Evolutionary conservation across 441 rosid genomes (phyloP).

Genomic region (Adansonia grandidieri): DNA sequence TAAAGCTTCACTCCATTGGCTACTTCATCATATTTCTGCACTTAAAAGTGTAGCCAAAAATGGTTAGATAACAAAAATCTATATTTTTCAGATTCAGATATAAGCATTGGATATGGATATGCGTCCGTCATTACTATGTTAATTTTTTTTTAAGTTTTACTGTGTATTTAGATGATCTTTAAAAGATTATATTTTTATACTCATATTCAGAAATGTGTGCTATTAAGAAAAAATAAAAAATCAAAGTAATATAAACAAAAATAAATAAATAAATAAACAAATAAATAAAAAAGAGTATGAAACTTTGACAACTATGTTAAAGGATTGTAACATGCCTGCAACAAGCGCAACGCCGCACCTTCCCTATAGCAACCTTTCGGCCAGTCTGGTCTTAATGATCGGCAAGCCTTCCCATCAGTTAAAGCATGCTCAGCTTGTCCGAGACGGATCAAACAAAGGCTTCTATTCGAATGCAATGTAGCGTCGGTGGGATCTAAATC

Average conservation of each 20-base stretch:
- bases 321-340: slow-evolving; percentile 53
- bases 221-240: too few species aligned
- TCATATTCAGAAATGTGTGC: too few species aligned
- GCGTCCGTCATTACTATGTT: too few species aligned
- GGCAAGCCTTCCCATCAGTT: slow-evolving; percentile 77
- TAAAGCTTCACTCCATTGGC: slow-evolving; percentile 86
- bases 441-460: slow-evolving; percentile 84
- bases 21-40: slow-evolving; percentile 86
- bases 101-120: too few species aligned
- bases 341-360: slow-evolving; percentile 82
- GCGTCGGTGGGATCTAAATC: slow-evolving; percentile 84
- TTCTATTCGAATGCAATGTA: slow-evolving; percentile 78
- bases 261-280: too few species aligned
- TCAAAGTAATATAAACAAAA: too few species aligned
- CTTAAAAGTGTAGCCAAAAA: slow-evolving; percentile 22
- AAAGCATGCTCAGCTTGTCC: slow-evolving; percentile 83
- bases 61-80: slow-evolving; percentile 7
- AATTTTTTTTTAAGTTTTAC: too few species aligned
- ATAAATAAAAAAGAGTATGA: background rate
- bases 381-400: slow-evolving; percentile 79
- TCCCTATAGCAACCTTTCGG: slow-evolving; percentile 89
- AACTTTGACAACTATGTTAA: background rate
- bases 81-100: too few species aligned
- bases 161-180: too few species aligned
- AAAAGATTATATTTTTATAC: too few species aligned